Percentiles rank a stretch among this genome's conserved stretches.
These are phyloP conservation scores for Gyromitra esculenta DNA, from an alignment of 2,329 filamentous ascomycete genomes.

Conservation along the genomic window DNA sequence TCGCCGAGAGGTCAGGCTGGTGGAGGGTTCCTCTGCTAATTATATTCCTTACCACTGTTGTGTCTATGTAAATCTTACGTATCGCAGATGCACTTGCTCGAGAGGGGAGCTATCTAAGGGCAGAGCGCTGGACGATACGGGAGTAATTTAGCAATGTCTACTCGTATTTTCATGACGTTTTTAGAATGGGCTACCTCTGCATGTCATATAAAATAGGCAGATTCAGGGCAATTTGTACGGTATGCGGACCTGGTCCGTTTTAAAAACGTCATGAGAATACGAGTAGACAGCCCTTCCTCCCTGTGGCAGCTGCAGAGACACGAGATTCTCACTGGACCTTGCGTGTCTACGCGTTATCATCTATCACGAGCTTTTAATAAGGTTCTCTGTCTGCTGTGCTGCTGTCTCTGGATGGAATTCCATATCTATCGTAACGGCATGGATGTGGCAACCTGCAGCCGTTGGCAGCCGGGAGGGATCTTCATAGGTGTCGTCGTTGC, in stretches of 20 bases:
- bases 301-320: conserved; percentile 1
- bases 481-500: background rate
- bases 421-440: background rate
- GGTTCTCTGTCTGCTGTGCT: background rate
- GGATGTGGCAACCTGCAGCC: background rate
- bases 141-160: background rate
- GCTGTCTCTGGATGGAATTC: background rate
- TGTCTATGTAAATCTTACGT: conserved; percentile 22
- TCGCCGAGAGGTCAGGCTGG: conserved; percentile 2
- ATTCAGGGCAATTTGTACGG: too few species aligned
- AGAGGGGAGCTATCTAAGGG: background rate
- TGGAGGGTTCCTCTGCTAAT: conserved; percentile 14
- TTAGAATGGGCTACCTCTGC: too few species aligned
- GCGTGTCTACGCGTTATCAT: background rate
- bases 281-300: background rate
- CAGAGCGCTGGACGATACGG: background rate
- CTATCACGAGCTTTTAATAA: conserved; percentile 7
- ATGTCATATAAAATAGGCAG: too few species aligned
- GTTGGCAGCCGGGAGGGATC: background rate
- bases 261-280: too few species aligned
- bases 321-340: conserved; percentile 16
- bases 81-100: background rate
- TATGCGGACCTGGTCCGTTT: too few species aligned
- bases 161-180: too few species aligned
- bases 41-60: conserved; percentile 13